Conservation (phyloP, 495 filamentous ascomycete species). For the Penicillium steckii region DNA sequence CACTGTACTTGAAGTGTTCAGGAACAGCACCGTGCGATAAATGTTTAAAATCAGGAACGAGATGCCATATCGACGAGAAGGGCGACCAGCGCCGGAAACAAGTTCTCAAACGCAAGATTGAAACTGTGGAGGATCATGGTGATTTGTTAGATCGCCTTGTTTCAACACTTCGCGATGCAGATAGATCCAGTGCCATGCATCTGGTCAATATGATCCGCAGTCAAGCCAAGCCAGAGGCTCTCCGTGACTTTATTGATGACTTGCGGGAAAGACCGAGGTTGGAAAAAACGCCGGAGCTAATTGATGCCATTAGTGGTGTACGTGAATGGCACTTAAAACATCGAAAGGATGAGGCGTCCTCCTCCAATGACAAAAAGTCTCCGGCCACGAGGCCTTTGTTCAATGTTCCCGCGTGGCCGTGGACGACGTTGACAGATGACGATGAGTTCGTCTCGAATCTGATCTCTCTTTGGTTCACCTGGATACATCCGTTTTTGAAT, state of each 20-base stretch:
- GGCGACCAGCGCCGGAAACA: constrained; percentile 35
- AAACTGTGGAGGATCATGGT: constrained; percentile 30
- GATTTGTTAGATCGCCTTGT: constrained; percentile 28
- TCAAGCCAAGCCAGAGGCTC: constrained; percentile 31
- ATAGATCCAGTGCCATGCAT: constrained; percentile 15
- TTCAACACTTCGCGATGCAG: constrained; percentile 24
- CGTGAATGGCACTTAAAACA: background rate
- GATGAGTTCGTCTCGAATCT: constrained; percentile 43
- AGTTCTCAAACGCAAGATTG: constrained; percentile 36
- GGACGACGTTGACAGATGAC: constrained; percentile 40
- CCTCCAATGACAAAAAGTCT: no score
- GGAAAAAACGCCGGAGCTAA: constrained; percentile 24
- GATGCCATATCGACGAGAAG: constrained; percentile 32
- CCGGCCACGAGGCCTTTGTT: no score
- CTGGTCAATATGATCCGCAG: constrained; percentile 37
- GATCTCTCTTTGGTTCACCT: constrained; percentile 41
- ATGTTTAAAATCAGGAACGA: constrained; percentile 27
- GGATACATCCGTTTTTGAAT: constrained; percentile 34
- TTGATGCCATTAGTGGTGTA: constrained; percentile 7
- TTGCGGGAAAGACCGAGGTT: constrained; percentile 22
- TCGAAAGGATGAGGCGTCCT: no score
- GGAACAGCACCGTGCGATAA: constrained; percentile 31
- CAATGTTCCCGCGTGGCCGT: constrained; percentile 34
- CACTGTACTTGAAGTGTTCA: constrained; percentile 25
- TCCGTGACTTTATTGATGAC: constrained; percentile 30